A percentile compares a stretch with the other conserved stretches of the same genome.
Evolutionary conservation across 257 asterid genomes (phyloP).

Genomic region (Schizonepeta tenuifolia): DNA sequence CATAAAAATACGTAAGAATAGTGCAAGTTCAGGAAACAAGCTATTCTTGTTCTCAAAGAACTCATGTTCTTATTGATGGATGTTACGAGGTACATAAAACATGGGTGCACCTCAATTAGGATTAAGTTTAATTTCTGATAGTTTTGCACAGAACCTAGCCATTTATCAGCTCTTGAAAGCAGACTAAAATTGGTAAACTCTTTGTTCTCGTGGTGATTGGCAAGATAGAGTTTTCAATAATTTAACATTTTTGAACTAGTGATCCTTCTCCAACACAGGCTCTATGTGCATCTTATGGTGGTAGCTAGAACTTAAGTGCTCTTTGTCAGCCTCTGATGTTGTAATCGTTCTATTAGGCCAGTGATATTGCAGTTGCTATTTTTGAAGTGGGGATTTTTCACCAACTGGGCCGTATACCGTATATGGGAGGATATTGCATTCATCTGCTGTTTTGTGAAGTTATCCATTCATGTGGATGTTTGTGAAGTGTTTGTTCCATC

Average conservation of each 20-base stretch:
- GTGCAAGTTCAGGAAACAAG: background rate
- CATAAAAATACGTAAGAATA: background rate
- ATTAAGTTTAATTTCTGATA: background rate
- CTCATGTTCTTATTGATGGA: background rate
- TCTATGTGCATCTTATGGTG: background rate
- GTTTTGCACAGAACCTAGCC: background rate
- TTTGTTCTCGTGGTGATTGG: background rate
- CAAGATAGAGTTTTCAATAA: background rate
- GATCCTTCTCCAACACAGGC: background rate
- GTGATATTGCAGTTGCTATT: background rate
- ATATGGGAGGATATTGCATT: background rate
- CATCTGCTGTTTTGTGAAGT: background rate
- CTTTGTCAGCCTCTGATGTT: background rate
- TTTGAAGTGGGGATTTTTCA: background rate
- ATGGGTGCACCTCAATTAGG: background rate
- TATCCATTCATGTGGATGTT: background rate
- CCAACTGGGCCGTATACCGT: background rate
- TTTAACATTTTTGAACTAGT: background rate
- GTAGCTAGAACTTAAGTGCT: background rate
- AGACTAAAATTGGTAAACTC: background rate
- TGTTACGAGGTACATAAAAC: background rate
- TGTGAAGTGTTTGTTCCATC: background rate
- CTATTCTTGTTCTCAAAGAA: background rate
- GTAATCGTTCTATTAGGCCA: background rate
- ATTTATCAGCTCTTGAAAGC: background rate